These are phyloP conservation scores for Blastobotrys americana DNA, from an alignment of 805 yeast genomes.

Conservation along the genomic window DNA sequence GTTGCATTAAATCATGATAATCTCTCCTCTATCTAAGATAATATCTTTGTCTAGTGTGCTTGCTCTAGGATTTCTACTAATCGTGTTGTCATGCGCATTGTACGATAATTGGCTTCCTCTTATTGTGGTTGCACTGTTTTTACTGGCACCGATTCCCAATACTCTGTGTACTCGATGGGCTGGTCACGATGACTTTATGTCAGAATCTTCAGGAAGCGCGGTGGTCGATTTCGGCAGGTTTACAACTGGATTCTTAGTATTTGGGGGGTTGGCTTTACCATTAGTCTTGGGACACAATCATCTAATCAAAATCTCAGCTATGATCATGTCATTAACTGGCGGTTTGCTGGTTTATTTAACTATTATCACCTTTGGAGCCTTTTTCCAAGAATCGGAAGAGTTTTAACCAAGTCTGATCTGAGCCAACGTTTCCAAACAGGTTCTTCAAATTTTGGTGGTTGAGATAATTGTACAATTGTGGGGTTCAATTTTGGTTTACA, in stretches of 20 bases:
- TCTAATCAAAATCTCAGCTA: slow-evolving; percentile 62
- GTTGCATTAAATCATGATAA: no score
- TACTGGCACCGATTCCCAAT: slow-evolving; percentile 67
- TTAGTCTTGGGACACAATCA: slow-evolving; percentile 67
- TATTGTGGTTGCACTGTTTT: slow-evolving; percentile 51
- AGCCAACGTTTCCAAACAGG: no score
- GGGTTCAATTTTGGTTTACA: no score
- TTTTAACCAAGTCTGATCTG: no score
- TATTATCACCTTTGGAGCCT: slow-evolving; percentile 72
- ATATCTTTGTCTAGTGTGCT: slow-evolving; percentile 69
- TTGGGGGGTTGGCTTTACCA: slow-evolving; percentile 72
- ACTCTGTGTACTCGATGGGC: slow-evolving; percentile 45
- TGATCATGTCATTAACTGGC: slow-evolving; percentile 70
- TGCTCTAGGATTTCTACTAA: slow-evolving; percentile 83
- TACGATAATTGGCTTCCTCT: slow-evolving; percentile 90
- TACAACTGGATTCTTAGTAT: slow-evolving; percentile 65
- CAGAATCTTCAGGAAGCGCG: slow-evolving; percentile 38
- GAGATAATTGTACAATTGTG: no score
- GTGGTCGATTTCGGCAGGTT: slow-evolving; percentile 77
- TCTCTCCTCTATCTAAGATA: slow-evolving; percentile 66
- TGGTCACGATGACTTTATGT: slow-evolving; percentile 53
- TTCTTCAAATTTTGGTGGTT: no score
- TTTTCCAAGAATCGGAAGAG: slow-evolving; percentile 54
- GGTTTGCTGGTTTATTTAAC: slow-evolving; percentile 80
- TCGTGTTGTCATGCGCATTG: slow-evolving; percentile 80